These are phyloP conservation scores for Xylariaceae sp. DNA, from an alignment of 2,329 filamentous ascomycete genomes.

Conservation along the genomic window DNA sequence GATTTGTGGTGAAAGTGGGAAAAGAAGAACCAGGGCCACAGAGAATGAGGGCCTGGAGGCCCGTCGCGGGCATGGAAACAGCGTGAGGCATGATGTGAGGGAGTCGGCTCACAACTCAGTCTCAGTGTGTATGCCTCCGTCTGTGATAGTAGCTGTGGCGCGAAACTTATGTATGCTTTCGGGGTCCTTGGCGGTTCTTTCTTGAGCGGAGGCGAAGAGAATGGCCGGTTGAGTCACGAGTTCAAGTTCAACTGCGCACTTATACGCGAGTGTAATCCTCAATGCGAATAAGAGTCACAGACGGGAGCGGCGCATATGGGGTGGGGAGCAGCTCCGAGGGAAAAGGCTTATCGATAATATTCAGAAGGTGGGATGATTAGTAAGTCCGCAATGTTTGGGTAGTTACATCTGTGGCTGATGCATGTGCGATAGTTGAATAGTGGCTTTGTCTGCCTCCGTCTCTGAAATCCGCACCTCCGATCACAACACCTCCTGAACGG, in stretches of 20 bases:
- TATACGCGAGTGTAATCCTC: not conserved
- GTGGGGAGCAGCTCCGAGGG: not conserved
- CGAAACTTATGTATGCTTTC: not conserved
- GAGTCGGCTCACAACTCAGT: not conserved
- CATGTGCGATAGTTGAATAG: not conserved
- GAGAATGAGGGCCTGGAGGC: conserved; percentile 77
- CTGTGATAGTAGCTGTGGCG: not conserved
- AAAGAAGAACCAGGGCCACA: conserved; percentile 79
- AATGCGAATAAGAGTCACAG: not conserved
- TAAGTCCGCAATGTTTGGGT: not conserved
- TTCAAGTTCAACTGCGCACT: not conserved
- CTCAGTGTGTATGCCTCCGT: not conserved
- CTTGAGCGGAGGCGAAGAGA: not conserved
- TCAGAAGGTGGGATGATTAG: not conserved
- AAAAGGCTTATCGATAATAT: conserved; percentile 15
- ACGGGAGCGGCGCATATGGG: not conserved
- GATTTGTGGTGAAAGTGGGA: conserved; percentile 74
- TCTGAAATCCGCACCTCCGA: too few species aligned
- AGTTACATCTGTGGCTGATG: not conserved
- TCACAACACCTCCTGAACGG: too few species aligned
- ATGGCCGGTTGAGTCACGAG: not conserved
- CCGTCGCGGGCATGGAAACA: conserved; percentile 64
- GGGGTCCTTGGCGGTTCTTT: not conserved
- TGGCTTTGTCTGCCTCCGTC: too few species aligned
- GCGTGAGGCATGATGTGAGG: conserved; percentile 65